phyloP scores from a whole-genome alignment of 768 basidiomycete genomes.

The Coprinellus aureogranulatus region DNA sequence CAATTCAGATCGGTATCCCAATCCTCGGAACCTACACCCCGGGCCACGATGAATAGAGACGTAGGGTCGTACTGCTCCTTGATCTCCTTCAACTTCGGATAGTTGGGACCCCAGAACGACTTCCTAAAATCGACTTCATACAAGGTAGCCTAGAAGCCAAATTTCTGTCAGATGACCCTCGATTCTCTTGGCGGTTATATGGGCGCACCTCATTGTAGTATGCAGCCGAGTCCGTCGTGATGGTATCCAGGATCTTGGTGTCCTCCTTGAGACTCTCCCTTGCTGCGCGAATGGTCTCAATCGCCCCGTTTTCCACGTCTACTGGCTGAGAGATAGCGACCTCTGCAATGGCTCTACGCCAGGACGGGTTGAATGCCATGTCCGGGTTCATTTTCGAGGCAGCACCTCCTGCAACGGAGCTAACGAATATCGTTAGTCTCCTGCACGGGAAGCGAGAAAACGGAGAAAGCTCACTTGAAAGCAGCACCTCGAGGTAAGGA shows the following conservation, averaged over 20 bases:
- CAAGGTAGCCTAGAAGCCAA: constrained; percentile 33
- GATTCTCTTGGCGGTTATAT: too few species aligned
- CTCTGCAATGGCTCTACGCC: constrained; percentile 40
- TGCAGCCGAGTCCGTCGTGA: constrained; percentile 35
- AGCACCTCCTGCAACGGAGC: constrained; percentile 41
- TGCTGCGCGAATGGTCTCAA: constrained; percentile 15
- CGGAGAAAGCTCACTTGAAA: constrained; percentile 23
- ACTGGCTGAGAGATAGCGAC: constrained; percentile 19
- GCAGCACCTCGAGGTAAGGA: constrained; percentile 11
- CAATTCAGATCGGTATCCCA: constrained; percentile 38
- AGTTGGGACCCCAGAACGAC: constrained; percentile 47
- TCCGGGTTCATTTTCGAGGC: constrained; percentile 35
- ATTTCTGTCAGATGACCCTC: background rate
- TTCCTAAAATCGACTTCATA: constrained; percentile 38
- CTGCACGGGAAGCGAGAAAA: too few species aligned
- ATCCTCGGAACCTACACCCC: constrained; percentile 50
- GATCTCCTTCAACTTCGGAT: constrained; percentile 34
- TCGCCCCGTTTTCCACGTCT: constrained; percentile 20
- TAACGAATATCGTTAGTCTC: too few species aligned
- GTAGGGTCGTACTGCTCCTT: constrained; percentile 44
- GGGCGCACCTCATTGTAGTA: constrained; percentile 52
- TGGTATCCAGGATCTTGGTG: constrained; percentile 18
- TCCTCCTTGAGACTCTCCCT: constrained; percentile 13
- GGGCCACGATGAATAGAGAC: constrained; percentile 40
- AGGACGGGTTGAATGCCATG: constrained; percentile 44